Evolutionary conservation across 352 stramenopile species (phyloP).

Genomic region (Globisporangium alternatum): DNA sequence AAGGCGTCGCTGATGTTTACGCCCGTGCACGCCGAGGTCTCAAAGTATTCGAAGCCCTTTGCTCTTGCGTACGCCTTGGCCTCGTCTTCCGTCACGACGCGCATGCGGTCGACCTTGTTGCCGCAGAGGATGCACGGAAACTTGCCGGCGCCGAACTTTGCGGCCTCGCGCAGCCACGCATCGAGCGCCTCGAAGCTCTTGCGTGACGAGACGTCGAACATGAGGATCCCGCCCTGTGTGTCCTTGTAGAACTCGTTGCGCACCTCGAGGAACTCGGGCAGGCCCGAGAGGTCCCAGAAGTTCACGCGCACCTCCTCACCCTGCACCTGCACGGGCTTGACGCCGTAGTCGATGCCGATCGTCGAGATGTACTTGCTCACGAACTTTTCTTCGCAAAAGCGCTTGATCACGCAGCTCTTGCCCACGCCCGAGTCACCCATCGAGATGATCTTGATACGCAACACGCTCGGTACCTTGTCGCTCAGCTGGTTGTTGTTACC

Average conservation of each 20-base stretch:
- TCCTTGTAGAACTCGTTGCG: constrained; percentile 98
- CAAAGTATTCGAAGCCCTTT: constrained; percentile 89
- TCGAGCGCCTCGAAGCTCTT: constrained; percentile 86
- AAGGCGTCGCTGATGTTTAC: constrained; percentile 87
- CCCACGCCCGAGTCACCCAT: constrained; percentile 89
- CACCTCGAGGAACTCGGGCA: constrained; percentile 93
- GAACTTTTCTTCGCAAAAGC: constrained; percentile 95
- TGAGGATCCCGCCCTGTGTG: constrained; percentile 72
- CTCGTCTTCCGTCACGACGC: constrained; percentile 80
- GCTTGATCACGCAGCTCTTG: constrained; percentile 95
- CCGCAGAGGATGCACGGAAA: constrained; percentile 88
- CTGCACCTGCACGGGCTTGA: constrained; percentile 85
- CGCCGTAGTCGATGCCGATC: constrained; percentile 95
- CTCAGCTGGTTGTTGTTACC: constrained; percentile 24
- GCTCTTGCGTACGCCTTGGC: constrained; percentile 60
- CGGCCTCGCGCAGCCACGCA: constrained; percentile 85
- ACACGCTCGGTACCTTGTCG: constrained; percentile 33
- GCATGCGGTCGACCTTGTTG: constrained; percentile 89
- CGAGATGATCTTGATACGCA: constrained; percentile 93
- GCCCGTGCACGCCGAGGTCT: constrained; percentile 90
- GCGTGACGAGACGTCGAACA: constrained; percentile 75
- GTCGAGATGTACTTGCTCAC: constrained; percentile 95
- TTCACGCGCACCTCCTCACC: constrained; percentile 86
- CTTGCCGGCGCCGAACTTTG: constrained; percentile 84
- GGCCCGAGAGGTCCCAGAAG: constrained; percentile 93